Base-by-base conservation (phyloP, 129 eudicot genomes). In the Rutidosis leptorrhynchoides region DNA sequence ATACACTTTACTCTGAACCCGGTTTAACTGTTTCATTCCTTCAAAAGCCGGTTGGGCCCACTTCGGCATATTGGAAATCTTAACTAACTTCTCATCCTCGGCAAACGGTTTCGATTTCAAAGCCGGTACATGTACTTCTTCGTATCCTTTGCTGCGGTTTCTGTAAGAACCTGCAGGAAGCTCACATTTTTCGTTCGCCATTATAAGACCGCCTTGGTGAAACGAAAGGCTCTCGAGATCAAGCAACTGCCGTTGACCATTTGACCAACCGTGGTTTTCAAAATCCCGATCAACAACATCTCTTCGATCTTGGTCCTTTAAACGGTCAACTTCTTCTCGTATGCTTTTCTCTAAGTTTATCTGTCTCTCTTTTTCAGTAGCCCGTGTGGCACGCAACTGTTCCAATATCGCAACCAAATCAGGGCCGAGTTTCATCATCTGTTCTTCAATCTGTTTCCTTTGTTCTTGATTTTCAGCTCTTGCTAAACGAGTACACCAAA, bases 401-500 rank as follows among this genome's bases (percentile, higher is more conserved):
- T 88, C 92, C 84, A 93, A 62, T 60, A 93, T 82, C 3, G 90
- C 87, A 69, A 82, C 87, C 73, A 79, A 83, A 20, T 86, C 91
- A 12, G 85, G 71, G n/a, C 96, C 98, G 60, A 76, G 15, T 27
- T 51, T 83, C 77, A 76, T 67, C 95, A 88, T 86, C 56, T 81
- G 80, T 55, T 93, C 96, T 76, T 92, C 96, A 63, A 92, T 88
- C 32, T 77, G 79, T 49, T 77, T 85, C 84, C 91, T 83, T 60
- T 85, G 70, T 26, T 92, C 91, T 74, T 92, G 95, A 58, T 93
- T 90, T 72, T 86, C 95, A 48, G 96, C 96, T 73, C 96, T 85
- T 5, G 96, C 98, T 42, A 92, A 70, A 72, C 96, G 98, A 46
- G 96, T 92, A 78, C 98, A 88, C 95, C 95, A 92, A 49, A 88